Conservation (phyloP, 73 alveolate species). For the Paramecium bursaria region DNA sequence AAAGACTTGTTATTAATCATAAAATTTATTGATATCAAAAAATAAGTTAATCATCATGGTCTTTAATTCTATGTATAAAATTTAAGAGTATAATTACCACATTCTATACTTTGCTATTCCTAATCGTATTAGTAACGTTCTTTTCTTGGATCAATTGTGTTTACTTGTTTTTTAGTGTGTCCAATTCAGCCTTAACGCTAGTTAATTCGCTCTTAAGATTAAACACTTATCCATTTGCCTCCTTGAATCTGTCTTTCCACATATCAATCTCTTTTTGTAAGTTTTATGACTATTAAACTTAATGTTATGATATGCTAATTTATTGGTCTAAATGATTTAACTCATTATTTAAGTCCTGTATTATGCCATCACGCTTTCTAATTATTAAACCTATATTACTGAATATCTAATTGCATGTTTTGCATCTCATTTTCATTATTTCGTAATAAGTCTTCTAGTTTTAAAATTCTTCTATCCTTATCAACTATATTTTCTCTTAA, state of each 20-base stretch:
- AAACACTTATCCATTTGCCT: conserved; percentile 11
- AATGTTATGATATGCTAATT: neutral
- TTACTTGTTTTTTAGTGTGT: conserved; percentile 27
- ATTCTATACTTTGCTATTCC: too few relatives aligned
- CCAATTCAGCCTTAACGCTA: conserved; percentile 48
- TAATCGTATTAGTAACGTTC: too few relatives aligned
- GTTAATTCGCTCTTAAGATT: neutral
- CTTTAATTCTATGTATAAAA: too few relatives aligned
- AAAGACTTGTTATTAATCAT: too few relatives aligned
- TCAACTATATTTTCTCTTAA: conserved; percentile 33
- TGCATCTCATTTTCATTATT: neutral
- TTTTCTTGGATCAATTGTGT: too few relatives aligned
- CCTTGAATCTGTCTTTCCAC: conserved; percentile 19
- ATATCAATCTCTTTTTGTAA: neutral
- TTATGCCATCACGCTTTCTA: conserved; percentile 25
- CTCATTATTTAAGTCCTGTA: neutral
- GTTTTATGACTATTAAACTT: neutral
- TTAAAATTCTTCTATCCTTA: conserved; percentile 29
- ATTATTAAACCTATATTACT: neutral
- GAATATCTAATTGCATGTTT: neutral
- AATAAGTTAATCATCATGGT: too few relatives aligned
- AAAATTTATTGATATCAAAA: too few relatives aligned
- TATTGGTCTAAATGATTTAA: neutral
- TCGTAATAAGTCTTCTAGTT: conserved; percentile 7
- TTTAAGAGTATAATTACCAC: too few relatives aligned